Evolutionary conservation across 176 grass and related monocot species (phyloP).

Genomic region (Dendrocalamus sinicus): DNA sequence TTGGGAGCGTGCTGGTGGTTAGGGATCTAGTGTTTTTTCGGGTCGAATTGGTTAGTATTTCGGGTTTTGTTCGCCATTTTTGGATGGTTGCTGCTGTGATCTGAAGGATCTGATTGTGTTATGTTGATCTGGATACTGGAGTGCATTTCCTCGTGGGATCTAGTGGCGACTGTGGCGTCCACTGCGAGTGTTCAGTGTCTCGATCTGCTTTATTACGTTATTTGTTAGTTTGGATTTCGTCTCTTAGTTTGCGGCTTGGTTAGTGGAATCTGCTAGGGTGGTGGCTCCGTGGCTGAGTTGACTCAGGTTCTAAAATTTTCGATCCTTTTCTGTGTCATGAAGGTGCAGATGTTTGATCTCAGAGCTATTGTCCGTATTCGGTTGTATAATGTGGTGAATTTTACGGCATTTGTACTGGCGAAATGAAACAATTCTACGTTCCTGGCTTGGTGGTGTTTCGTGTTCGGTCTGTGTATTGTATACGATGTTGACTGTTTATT

Average conservation of each 20-base stretch:
- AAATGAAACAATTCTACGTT: not conserved
- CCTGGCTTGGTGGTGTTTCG: not conserved
- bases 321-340: not conserved
- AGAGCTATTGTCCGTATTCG: not conserved
- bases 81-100: not conserved
- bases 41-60: not conserved
- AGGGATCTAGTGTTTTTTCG: conserved; percentile 2
- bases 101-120: not conserved
- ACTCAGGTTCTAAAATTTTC: not conserved
- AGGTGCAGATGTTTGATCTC: not conserved
- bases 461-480: not conserved
- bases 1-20: not conserved
- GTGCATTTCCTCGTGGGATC: conserved; percentile 16
- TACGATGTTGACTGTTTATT: not conserved
- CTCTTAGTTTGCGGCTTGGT: not conserved
- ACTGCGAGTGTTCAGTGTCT: not conserved
- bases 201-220: not conserved
- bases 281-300: not conserved
- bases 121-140: not conserved
- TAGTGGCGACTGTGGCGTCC: not conserved
- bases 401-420: not conserved
- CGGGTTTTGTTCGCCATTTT: not conserved
- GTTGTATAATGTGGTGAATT: not conserved
- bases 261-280: not conserved
- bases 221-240: not conserved